Evolutionary conservation across 306 rosid genomes (phyloP).

Genomic region (Argentina anserina): DNA sequence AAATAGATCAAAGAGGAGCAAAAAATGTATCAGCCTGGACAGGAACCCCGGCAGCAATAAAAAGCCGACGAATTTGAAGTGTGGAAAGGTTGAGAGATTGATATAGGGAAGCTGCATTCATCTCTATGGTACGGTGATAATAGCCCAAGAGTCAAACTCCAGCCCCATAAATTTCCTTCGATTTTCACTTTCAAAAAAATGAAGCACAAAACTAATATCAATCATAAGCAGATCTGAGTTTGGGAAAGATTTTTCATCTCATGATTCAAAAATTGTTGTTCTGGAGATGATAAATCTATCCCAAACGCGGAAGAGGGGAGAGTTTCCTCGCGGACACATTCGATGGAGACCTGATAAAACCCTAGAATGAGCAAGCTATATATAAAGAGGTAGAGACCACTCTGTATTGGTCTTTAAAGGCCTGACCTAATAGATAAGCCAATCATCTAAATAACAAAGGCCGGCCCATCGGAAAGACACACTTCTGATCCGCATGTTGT

Average conservation of each 20-base stretch:
- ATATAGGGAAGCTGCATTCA: constrained; percentile 82
- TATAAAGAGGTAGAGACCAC: background rate
- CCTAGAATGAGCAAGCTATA: background rate
- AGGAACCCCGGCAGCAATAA: constrained; percentile 22
- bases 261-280: background rate
- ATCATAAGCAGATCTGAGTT: background rate
- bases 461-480: background rate
- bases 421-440: background rate
- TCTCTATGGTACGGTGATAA: constrained; percentile 53
- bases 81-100: constrained; percentile 33
- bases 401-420: background rate
- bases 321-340: background rate
- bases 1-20: background rate
- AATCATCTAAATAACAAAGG: background rate
- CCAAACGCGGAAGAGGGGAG: background rate
- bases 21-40: constrained; percentile 48
- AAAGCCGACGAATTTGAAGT: constrained; percentile 14
- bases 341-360: background rate
- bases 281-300: too few relatives aligned
- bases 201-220: background rate
- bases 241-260: background rate
- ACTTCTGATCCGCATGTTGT: too few relatives aligned
- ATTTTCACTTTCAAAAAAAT: background rate
- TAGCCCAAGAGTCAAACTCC: constrained; percentile 92
- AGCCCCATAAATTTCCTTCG: constrained; percentile 40